Evolutionary conservation across 768 basidiomycete species (phyloP), one percentile per base, ranked within the genome.

Genomic region (Boletus tomentosulus): DNA sequence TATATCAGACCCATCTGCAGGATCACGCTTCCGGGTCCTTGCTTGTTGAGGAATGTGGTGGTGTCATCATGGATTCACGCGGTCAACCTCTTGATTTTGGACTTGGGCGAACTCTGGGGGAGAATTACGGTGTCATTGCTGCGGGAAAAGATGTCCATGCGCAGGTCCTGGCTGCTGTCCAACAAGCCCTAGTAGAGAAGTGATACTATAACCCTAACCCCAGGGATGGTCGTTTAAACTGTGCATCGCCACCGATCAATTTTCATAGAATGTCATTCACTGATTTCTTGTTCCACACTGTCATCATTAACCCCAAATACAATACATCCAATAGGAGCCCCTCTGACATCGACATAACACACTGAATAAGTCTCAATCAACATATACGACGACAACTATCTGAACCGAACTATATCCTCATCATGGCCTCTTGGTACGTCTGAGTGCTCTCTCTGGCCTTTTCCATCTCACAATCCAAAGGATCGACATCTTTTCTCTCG

Each of bases 1-100:
- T 33, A 5, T 3, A 11, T 19, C 35, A n/a, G 25, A 7, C 28
- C 11, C 30, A 22, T 45, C 6, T 35, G 24, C 51, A 92, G 89
- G 96, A 98, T 63, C 97, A 98, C 65, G 93, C 96, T 0, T 82
- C 91, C 0, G 96, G 97, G 0, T 76, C 81, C 1, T 66, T 98
- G 13, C 78, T 99, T 6, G 82, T 98, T 13, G 80, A 84, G 58
- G 96, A 98, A 69, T 89, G 93, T 0, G 95, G 94, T 0, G 95
- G 95, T 0, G 58, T 87, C n/a, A 82, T 98, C 34, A 87, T 86
- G 0, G 89, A 98, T 67, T 89, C 89, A 46, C 77, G 85, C 41
- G 96, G 94, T 3, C 57, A 79, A 50, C 77, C 79, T 0, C 81
- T 99, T 25, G 79, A 96, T 66, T 98, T 99, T 70, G 87, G 90